Evolutionary conservation across 805 yeast species (phyloP), one percentile per base, ranked within the genome.

Genomic region (Hanseniaspora singularis): DNA sequence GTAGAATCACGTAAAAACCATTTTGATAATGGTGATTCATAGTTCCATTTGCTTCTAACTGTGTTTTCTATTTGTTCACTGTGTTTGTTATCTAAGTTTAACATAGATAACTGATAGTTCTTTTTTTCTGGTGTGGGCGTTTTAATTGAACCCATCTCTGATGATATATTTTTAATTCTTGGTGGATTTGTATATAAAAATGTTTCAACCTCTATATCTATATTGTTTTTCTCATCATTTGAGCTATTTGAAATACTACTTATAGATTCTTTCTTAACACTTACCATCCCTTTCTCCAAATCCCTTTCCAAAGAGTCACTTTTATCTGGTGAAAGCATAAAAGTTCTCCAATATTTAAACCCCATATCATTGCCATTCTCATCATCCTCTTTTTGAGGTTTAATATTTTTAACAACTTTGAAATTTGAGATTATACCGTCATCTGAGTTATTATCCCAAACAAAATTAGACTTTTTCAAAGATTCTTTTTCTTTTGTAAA

Each of bases 21-120:
- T 44, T 56, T 54, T 9, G 64, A 59, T 11, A 62, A 48, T 4
- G 65, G 65, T 1, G 65, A 62, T n/a, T 55, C 55, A 47, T 61
- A 62, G 26, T 49, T 53, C 65, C 65, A 61, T 40, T 28, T 44
- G 23, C 12, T 26, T 26, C 11, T 14, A 26, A 12, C 30, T 16
- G 19, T 9, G 19, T n/a, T 24, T 2, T 37, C 20, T 12, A 14
- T 4, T 4, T 37, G 19, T 37, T 19, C 10, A 18, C 14, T 11
- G 26, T 7, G 19, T 16, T 40, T 31, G n/a, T 31, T 32, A 9
- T 15, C 16, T 22, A 31, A 32, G 14, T 32, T 33, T 18, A 7
- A 3, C 5, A 19, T 18, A 19, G 38, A 11, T 24, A 38, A n/a
- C 37, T 30, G 24, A 24, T 39, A 5, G 11, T 16, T 27, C 23